Percentiles rank a stretch among this genome's conserved stretches.
phyloP scores from a whole-genome alignment of 805 yeast genomes.

The Starmerella etchellsii region DNA sequence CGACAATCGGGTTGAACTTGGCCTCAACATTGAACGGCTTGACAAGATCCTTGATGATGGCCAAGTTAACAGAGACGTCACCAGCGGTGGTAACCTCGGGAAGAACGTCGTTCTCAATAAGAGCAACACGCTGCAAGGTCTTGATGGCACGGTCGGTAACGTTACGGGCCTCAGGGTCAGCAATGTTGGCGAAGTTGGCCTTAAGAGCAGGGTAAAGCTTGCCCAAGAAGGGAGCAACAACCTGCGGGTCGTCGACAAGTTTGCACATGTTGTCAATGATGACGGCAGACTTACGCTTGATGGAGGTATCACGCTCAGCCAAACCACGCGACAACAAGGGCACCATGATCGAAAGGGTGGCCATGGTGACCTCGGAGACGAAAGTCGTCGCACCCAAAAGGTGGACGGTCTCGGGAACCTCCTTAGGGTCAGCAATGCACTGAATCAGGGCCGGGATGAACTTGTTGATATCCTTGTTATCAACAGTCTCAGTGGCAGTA shows the following conservation, averaged over 20 bases:
- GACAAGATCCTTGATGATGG: constrained; percentile 62
- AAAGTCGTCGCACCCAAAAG: constrained; percentile 98
- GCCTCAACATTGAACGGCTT: constrained; percentile 47
- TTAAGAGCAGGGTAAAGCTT: constrained; percentile 92
- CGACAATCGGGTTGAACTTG: constrained; percentile 67
- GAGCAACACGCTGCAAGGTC: constrained; percentile 99
- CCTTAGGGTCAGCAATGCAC: constrained; percentile 93
- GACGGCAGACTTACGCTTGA: constrained; percentile 99
- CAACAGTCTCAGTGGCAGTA: constrained; percentile 93
- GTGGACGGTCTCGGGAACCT: constrained; percentile 98
- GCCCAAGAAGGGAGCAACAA: constrained; percentile 97
- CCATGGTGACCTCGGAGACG: constrained; percentile 98
- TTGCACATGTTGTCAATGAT: constrained; percentile 99
- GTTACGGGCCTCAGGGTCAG: constrained; percentile 99
- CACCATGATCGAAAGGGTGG: constrained; percentile 98
- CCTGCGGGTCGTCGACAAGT: constrained; percentile 99
- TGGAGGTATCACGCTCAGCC: constrained; percentile 98
- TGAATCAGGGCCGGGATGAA: constrained; percentile 95
- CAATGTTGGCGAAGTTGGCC: constrained; percentile 88
- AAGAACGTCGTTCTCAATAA: constrained; percentile 75
- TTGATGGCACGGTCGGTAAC: constrained; percentile 93
- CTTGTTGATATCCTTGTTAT: constrained; percentile 99
- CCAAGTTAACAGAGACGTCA: constrained; percentile 80
- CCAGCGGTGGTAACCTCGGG: constrained; percentile 99
- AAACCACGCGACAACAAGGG: constrained; percentile 98